These are phyloP conservation scores for Pezicula radicicola DNA, from an alignment of 2,329 filamentous ascomycete species.

Conservation along the genomic window DNA sequence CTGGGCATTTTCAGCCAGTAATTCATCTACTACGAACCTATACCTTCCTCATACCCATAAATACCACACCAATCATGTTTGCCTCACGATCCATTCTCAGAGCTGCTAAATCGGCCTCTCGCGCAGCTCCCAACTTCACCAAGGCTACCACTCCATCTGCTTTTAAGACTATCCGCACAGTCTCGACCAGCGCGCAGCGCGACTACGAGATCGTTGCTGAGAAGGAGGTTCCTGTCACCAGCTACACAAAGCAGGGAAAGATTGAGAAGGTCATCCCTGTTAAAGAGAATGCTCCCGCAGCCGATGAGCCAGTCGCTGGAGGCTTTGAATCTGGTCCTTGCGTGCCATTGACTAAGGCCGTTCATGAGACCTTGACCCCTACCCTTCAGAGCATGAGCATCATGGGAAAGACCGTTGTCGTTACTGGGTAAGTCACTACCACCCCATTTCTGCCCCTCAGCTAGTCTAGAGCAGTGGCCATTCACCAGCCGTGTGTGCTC, in stretches of 20 bases:
- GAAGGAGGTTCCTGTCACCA: slow-evolving; percentile 21
- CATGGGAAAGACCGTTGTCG: slow-evolving; percentile 66
- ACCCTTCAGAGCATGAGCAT: slow-evolving; percentile 69
- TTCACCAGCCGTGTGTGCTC: too few species aligned
- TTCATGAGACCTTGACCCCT: slow-evolving; percentile 55
- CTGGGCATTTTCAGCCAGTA: not conserved
- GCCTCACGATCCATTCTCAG: slow-evolving; percentile 17
- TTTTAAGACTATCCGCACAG: slow-evolving; percentile 14
- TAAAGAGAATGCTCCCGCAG: slow-evolving; percentile 2
- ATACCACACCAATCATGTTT: slow-evolving; percentile 17
- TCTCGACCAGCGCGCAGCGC: slow-evolving; percentile 8
- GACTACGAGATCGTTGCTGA: slow-evolving; percentile 24
- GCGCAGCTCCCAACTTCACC: slow-evolving; percentile 1
- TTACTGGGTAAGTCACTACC: slow-evolving; percentile 59
- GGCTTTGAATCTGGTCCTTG: not conserved
- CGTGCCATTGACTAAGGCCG: slow-evolving; percentile 46
- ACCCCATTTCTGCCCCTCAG: not conserved
- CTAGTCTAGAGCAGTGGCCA: too few species aligned
- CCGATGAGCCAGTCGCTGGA: slow-evolving; percentile 15
- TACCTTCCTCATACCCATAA: not conserved
- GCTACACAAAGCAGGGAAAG: slow-evolving; percentile 11
- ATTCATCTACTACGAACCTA: not conserved
- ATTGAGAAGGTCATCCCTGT: not conserved
- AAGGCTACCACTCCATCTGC: slow-evolving; percentile 14
- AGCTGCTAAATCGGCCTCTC: slow-evolving; percentile 5